phyloP scores from a whole-genome alignment of 805 yeast genomes.

The Yueomyces sinensis region DNA sequence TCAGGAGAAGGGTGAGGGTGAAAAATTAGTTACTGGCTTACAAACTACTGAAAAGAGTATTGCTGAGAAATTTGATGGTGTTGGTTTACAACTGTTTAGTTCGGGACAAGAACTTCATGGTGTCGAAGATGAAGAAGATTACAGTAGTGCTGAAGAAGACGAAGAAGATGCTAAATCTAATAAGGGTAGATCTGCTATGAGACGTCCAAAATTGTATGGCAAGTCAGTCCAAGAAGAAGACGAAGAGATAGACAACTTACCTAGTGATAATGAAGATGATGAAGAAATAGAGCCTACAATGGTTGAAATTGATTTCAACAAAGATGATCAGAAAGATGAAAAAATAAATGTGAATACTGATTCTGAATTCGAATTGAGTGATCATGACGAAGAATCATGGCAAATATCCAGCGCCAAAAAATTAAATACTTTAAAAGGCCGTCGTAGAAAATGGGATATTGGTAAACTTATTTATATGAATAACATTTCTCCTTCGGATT shows the following conservation, averaged over 20 bases:
- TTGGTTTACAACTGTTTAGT: constrained; percentile 67
- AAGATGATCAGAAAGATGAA: constrained; percentile 24
- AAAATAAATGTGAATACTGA: constrained; percentile 37
- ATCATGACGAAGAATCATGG: constrained; percentile 26
- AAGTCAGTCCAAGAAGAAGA: constrained; percentile 34
- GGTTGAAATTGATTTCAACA: constrained; percentile 36
- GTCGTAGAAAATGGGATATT: constrained; percentile 58
- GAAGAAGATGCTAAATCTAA: constrained; percentile 20
- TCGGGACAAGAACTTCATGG: constrained; percentile 38
- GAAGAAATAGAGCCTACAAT: constrained; percentile 32
- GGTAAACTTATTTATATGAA: constrained; percentile 70
- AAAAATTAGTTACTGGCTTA: constrained; percentile 66
- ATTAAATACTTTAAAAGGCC: constrained; percentile 36
- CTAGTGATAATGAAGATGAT: constrained; percentile 32
- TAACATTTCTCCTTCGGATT: constrained; percentile 63
- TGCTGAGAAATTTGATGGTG: constrained; percentile 45
- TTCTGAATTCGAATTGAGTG: constrained; percentile 33
- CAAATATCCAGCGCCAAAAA: constrained; percentile 40
- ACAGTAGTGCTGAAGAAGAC: constrained; percentile 21
- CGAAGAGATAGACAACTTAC: constrained; percentile 32
- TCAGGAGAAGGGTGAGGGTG: constrained; percentile 72
- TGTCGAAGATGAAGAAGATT: constrained; percentile 29
- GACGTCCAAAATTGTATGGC: constrained; percentile 49
- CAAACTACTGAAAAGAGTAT: constrained; percentile 56
- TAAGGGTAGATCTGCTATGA: constrained; percentile 48